phyloP scores from a whole-genome alignment of 2,329 filamentous ascomycete genomes.

The Colletotrichum sp. region DNA sequence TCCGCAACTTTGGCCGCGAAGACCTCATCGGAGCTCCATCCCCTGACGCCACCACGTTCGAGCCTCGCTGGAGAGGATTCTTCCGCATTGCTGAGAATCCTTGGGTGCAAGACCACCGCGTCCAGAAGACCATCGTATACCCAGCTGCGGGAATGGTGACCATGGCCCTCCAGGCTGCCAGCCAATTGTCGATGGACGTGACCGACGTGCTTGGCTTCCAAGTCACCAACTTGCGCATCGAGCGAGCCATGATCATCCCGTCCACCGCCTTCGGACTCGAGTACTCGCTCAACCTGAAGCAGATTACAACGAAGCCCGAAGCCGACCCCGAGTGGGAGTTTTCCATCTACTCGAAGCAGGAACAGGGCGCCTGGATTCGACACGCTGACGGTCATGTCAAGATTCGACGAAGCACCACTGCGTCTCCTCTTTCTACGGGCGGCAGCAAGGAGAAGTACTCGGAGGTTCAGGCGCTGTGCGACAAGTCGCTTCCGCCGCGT shows the following conservation, averaged over 20 bases:
- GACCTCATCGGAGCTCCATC: conserved; percentile 56
- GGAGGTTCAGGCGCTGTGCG: conserved; percentile 31
- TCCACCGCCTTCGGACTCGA: conserved; percentile 52
- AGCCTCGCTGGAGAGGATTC: conserved; percentile 55
- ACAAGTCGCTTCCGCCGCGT: conserved; percentile 39
- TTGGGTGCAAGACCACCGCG: conserved; percentile 57
- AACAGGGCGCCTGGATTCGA: conserved; percentile 28
- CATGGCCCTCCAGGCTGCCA: conserved; percentile 54
- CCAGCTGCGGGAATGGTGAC: conserved; percentile 54
- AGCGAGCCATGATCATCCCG: conserved; percentile 57
- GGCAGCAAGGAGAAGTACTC: conserved; percentile 25
- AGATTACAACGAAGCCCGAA: conserved; percentile 11
- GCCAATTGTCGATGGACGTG: conserved; percentile 36
- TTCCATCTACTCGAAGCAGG: conserved; percentile 49
- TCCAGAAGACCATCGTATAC: conserved; percentile 55
- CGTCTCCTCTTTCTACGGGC: neutral
- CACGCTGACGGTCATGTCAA: conserved; percentile 25
- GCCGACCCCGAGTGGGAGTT: conserved; percentile 37
- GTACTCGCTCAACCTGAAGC: conserved; percentile 50
- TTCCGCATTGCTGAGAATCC: conserved; percentile 53
- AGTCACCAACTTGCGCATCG: conserved; percentile 50
- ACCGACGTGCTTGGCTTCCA: conserved; percentile 40
- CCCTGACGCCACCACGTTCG: conserved; percentile 46
- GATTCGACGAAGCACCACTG: neutral
- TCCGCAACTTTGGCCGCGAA: conserved; percentile 48